phyloP scores from a whole-genome alignment of 1,284 basidiomycete genomes.

The Trichosporon asahii region DNA sequence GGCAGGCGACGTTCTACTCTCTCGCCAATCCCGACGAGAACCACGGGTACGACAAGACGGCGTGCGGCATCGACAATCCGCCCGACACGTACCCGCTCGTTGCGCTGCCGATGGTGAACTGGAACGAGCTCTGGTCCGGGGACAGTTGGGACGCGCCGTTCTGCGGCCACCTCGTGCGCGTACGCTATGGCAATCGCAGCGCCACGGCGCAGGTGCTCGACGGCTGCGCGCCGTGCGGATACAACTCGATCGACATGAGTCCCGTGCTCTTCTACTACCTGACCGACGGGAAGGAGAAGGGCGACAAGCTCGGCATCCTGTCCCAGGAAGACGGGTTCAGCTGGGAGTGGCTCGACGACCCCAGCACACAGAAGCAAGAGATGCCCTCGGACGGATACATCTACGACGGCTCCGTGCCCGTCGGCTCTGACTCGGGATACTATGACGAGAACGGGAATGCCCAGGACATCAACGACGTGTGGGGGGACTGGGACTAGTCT shows the following conservation, averaged over 20 bases:
- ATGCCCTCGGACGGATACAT: neutral
- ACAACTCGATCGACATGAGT: conserved; percentile 3
- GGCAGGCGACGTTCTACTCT: conserved; percentile 9
- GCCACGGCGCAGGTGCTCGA: neutral
- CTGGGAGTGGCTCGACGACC: conserved; percentile 7
- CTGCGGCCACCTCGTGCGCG: conserved; percentile 5
- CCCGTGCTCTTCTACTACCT: conserved; percentile 3
- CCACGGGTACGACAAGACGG: conserved; percentile 9
- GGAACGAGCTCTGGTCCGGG: neutral
- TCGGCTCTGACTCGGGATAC: neutral
- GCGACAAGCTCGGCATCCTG: neutral
- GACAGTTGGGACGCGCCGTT: neutral
- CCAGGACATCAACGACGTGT: neutral
- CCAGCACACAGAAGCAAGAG: neutral
- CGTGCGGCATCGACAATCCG: conserved; percentile 6
- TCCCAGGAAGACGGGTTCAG: neutral
- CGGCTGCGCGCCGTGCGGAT: neutral
- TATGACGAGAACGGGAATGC: neutral
- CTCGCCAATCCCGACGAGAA: conserved; percentile 17
- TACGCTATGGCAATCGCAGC: neutral
- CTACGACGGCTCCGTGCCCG: neutral
- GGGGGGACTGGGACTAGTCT: neutral
- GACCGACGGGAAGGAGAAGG: neutral
- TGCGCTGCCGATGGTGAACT: conserved; percentile 4
- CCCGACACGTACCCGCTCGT: conserved; percentile 7